These are phyloP conservation scores for Eremothecium coryli DNA, from an alignment of 1,139 yeast genomes.

Conservation along the genomic window DNA sequence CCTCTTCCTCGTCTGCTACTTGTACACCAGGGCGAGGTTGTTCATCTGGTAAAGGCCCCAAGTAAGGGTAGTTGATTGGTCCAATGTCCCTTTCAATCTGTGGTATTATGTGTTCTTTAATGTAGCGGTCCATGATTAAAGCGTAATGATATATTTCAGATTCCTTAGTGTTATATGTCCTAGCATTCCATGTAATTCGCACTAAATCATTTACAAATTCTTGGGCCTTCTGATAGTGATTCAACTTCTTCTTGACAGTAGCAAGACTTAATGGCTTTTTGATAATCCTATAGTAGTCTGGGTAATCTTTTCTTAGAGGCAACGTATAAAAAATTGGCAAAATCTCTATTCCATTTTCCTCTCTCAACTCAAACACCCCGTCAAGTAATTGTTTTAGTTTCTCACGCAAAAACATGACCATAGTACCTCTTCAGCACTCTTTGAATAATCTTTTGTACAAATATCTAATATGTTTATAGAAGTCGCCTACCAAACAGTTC, in stretches of 20 bases:
- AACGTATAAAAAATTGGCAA: slow-evolving; percentile 43
- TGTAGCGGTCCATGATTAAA: slow-evolving; percentile 51
- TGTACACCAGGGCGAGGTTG: slow-evolving; percentile 11
- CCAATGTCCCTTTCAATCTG: slow-evolving; percentile 35
- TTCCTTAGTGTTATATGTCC: slow-evolving; percentile 65
- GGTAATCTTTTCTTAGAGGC: slow-evolving; percentile 48
- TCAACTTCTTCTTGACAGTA: slow-evolving; percentile 45
- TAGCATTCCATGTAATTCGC: slow-evolving; percentile 84
- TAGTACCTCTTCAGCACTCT: neutral
- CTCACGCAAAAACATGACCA: slow-evolving; percentile 1
- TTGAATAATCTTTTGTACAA: no score
- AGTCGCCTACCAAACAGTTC: no score
- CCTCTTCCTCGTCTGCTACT: slow-evolving; percentile 3
- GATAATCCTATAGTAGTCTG: slow-evolving; percentile 62
- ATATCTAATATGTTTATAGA: no score
- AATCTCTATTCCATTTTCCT: slow-evolving; percentile 37
- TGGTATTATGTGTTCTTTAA: slow-evolving; percentile 49
- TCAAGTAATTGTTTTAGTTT: slow-evolving; percentile 18
- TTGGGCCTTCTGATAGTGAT: slow-evolving; percentile 49
- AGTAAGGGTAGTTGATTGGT: slow-evolving; percentile 51
- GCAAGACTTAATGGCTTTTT: slow-evolving; percentile 65
- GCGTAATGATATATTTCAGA: slow-evolving; percentile 68
- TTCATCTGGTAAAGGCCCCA: slow-evolving; percentile 66
- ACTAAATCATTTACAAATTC: slow-evolving; percentile 69
- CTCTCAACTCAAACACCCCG: slow-evolving; percentile 36